A percentile compares a stretch with the other conserved stretches of the same genome.
These are phyloP conservation scores for Exophiala oligosperma DNA, from an alignment of 2,329 filamentous ascomycete genomes.

Conservation along the genomic window DNA sequence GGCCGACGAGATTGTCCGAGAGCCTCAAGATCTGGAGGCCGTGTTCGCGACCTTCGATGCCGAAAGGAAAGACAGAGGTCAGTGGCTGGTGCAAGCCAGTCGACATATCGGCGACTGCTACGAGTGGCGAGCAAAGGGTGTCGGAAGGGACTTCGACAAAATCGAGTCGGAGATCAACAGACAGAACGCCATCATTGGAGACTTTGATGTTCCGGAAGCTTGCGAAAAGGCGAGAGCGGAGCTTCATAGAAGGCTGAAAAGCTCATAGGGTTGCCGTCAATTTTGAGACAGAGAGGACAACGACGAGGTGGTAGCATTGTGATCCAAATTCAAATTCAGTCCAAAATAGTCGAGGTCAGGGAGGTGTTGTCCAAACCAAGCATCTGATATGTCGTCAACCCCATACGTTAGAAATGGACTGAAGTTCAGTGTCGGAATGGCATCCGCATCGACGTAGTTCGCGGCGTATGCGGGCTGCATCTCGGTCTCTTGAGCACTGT, in stretches of 20 bases:
- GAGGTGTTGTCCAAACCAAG: neutral
- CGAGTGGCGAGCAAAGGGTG: constrained; percentile 35
- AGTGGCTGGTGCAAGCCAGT: constrained; percentile 39
- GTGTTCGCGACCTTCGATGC: constrained; percentile 34
- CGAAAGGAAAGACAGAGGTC: constrained; percentile 31
- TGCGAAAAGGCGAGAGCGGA: constrained; percentile 30
- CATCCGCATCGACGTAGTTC: neutral
- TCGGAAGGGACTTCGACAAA: constrained; percentile 37
- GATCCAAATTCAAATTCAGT: neutral
- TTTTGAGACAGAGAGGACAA: neutral
- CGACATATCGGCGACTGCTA: constrained; percentile 36
- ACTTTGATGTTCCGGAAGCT: constrained; percentile 32
- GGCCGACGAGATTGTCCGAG: constrained; percentile 27
- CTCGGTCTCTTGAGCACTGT: too few relatives aligned
- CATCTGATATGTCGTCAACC: neutral
- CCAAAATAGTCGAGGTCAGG: neutral
- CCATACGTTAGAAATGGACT: neutral
- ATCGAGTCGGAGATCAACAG: constrained; percentile 41
- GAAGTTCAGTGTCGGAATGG: neutral
- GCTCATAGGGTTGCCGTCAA: neutral
- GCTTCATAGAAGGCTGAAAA: constrained; percentile 20
- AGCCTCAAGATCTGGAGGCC: constrained; percentile 29
- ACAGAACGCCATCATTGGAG: constrained; percentile 26
- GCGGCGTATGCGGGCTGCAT: neutral
- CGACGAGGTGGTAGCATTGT: neutral